Conservation (phyloP, 2,329 filamentous ascomycete genomes). For the Ceratocystis papillata region DNA sequence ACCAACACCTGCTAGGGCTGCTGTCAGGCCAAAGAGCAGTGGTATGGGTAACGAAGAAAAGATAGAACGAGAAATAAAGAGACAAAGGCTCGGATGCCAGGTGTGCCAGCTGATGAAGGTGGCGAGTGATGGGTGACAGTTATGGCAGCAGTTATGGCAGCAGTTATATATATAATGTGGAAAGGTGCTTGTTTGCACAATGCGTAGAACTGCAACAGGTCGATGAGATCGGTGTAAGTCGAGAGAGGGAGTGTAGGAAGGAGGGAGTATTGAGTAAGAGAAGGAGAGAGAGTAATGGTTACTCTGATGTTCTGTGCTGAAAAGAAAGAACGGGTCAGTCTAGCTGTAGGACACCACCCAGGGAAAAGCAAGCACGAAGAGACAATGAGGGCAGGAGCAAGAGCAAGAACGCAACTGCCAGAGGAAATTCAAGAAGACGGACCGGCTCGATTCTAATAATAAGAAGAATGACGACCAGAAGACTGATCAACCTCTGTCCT, state of each 20-base stretch:
- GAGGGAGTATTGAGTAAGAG: neutral
- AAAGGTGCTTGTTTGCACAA: neutral
- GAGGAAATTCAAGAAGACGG: neutral
- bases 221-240: constrained; percentile 5
- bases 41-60: neutral
- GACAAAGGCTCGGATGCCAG: neutral
- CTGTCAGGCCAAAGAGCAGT: constrained; percentile 13
- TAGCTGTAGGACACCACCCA: neutral
- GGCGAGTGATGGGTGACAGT: neutral
- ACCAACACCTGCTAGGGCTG: constrained; percentile 11
- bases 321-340: constrained; percentile 3
- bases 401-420: neutral
- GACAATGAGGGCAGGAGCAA: neutral
- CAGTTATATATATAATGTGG: no score
- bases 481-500: constrained; percentile 8
- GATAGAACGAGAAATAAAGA: neutral
- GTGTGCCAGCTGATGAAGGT: neutral
- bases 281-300: neutral
- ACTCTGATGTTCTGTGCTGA: neutral
- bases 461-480: constrained; percentile 10
- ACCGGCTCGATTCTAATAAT: constrained; percentile 17
- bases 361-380: neutral
- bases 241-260: neutral
- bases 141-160: neutral
- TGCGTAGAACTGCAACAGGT: neutral